Evolutionary conservation across 164 flowering plant species (phyloP).

Genomic region (Tinospora cordifolia): DNA sequence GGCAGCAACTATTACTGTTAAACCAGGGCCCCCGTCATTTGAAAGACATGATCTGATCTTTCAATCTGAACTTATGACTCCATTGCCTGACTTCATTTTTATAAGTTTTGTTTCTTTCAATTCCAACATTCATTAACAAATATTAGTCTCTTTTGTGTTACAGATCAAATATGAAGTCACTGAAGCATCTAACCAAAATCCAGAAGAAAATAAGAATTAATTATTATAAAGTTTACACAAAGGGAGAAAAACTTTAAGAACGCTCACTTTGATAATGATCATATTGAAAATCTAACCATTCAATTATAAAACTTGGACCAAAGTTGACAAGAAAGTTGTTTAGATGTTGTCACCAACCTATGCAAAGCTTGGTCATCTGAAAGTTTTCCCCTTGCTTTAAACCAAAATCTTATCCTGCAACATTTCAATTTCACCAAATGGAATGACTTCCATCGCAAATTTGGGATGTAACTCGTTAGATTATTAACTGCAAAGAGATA

Average conservation of each 20-base stretch:
- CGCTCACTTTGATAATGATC: background rate
- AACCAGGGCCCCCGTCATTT: no score
- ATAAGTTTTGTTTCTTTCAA: no score
- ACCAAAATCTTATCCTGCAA: slow-evolving; percentile 79
- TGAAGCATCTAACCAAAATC: background rate
- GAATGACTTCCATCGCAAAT: background rate
- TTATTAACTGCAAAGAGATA: slow-evolving; percentile 1
- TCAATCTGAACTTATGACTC: no score
- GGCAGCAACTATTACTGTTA: no score
- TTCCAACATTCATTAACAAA: no score
- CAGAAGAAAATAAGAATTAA: background rate
- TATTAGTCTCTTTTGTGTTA: no score
- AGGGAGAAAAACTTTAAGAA: background rate
- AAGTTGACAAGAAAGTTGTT: background rate
- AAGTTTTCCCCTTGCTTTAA: slow-evolving; percentile 77
- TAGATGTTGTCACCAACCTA: slow-evolving; percentile 38
- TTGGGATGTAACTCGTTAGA: background rate
- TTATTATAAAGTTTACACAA: background rate
- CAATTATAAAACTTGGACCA: background rate
- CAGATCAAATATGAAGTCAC: background rate
- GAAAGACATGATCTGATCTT: background rate
- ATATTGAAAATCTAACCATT: background rate
- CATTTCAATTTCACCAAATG: background rate
- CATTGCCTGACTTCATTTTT: no score
- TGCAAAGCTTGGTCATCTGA: slow-evolving; percentile 96